A percentile compares a stretch with the other conserved stretches of the same genome.
These are phyloP conservation scores for Theobroma grandiflorum DNA, from an alignment of 441 rosid species.

Conservation along the genomic window DNA sequence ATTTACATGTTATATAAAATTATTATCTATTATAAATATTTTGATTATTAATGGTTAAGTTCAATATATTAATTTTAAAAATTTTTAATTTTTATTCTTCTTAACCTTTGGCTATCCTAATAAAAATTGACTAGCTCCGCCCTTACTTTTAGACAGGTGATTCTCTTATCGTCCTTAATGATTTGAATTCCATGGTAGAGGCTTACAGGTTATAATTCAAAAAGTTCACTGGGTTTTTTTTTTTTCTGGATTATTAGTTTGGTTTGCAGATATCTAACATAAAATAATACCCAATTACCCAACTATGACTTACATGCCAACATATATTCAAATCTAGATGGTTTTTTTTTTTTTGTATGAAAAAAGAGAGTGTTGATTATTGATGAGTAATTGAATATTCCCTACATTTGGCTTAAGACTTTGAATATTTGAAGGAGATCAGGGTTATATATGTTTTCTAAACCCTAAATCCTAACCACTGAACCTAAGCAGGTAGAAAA, in stretches of 20 bases:
- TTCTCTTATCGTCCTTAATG: no score
- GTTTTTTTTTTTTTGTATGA: background rate
- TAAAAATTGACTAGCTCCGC: no score
- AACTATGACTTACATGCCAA: background rate
- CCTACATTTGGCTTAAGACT: background rate
- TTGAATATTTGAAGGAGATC: background rate
- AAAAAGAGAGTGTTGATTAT: background rate
- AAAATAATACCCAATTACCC: background rate
- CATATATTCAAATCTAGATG: background rate
- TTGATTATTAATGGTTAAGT: no score
- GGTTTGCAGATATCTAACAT: background rate
- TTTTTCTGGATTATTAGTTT: background rate
- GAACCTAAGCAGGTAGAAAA: background rate
- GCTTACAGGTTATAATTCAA: background rate
- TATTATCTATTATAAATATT: no score
- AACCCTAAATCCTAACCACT: background rate
- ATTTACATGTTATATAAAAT: no score
- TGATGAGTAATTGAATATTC: background rate
- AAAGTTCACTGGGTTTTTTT: background rate
- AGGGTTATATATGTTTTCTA: background rate
- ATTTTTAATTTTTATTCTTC: no score
- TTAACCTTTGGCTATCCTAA: no score
- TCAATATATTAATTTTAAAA: no score
- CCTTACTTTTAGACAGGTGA: no score
- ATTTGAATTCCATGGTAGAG: background rate